Evolutionary conservation across 2,329 filamentous ascomycete species (phyloP).

Genomic region (Ceratocystis cacaofunesta): DNA sequence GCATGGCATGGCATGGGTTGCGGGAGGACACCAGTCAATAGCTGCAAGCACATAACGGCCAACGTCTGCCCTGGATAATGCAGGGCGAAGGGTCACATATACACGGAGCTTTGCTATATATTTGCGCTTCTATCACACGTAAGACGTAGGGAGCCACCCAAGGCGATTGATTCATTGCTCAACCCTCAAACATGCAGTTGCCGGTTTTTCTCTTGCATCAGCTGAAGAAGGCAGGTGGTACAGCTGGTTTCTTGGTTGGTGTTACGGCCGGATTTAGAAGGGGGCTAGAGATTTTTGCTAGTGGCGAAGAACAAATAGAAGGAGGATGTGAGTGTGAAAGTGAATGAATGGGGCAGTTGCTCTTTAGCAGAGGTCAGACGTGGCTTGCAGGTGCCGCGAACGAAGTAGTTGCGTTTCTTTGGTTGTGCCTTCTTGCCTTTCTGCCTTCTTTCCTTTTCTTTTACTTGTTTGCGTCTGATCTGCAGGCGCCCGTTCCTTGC

Average conservation of each 20-base stretch:
- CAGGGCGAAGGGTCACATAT: too few relatives aligned
- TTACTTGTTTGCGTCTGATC: too few relatives aligned
- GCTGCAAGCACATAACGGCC: too few relatives aligned
- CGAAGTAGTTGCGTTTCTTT: not conserved
- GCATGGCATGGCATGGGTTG: too few relatives aligned
- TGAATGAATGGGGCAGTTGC: not conserved
- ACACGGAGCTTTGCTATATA: not conserved
- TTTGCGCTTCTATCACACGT: not conserved
- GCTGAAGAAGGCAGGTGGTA: conserved; percentile 1
- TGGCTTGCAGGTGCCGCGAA: not conserved
- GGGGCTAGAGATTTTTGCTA: not conserved
- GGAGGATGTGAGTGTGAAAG: not conserved
- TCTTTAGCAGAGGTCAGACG: not conserved
- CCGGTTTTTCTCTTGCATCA: not conserved
- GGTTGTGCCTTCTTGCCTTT: not conserved
- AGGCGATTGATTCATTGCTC: not conserved
- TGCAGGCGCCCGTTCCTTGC: not conserved
- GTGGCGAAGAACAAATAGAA: not conserved
- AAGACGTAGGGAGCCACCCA: not conserved
- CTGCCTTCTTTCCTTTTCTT: not conserved
- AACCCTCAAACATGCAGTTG: not conserved
- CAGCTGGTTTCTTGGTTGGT: not conserved
- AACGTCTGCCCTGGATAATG: too few relatives aligned
- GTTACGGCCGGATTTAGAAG: not conserved
- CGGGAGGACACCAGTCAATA: too few relatives aligned